Conservation (phyloP, 148 eudicot genomes). For the Rhododendron kiyosumense region DNA sequence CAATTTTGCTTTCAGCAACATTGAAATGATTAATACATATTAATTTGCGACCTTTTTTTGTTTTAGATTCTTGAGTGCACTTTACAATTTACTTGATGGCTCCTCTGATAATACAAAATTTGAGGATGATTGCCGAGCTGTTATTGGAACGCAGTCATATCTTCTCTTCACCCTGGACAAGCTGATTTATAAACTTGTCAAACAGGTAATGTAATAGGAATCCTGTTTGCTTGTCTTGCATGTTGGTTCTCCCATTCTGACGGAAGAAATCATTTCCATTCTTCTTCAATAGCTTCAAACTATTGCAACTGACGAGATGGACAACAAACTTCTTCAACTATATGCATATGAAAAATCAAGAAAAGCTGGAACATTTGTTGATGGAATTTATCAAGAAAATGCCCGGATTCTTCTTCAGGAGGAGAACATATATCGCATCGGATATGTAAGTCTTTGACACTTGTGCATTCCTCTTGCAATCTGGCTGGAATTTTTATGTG, state of each 20-base stretch:
- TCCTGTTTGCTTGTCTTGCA: not conserved
- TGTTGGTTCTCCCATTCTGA: slow-evolving; percentile 3
- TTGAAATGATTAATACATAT: not conserved
- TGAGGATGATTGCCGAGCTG: slow-evolving; percentile 94
- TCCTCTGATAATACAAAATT: slow-evolving; percentile 79
- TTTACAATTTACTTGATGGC: slow-evolving; percentile 74
- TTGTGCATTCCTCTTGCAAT: not conserved
- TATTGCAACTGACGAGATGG: slow-evolving; percentile 67
- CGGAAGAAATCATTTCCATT: not conserved
- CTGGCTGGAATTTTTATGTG: not conserved
- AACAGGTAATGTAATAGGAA: slow-evolving; percentile 49
- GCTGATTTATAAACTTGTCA: slow-evolving; percentile 74
- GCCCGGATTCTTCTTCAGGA: slow-evolving; percentile 72
- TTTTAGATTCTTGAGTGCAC: slow-evolving; percentile 69
- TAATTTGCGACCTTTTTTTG: slow-evolving; percentile 9
- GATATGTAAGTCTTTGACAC: slow-evolving; percentile 51
- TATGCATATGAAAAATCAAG: slow-evolving; percentile 84
- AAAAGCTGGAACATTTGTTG: slow-evolving; percentile 45
- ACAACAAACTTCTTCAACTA: slow-evolving; percentile 66
- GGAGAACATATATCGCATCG: slow-evolving; percentile 68
- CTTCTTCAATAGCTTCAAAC: slow-evolving; percentile 56
- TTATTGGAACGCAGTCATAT: slow-evolving; percentile 84
- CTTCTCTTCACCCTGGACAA: slow-evolving; percentile 88
- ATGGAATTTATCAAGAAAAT: slow-evolving; percentile 66
- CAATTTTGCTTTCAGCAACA: slow-evolving; percentile 11